Evolutionary conservation across 345 rosid genomes (phyloP).

Genomic region (Erysimum cheiranthoides): DNA sequence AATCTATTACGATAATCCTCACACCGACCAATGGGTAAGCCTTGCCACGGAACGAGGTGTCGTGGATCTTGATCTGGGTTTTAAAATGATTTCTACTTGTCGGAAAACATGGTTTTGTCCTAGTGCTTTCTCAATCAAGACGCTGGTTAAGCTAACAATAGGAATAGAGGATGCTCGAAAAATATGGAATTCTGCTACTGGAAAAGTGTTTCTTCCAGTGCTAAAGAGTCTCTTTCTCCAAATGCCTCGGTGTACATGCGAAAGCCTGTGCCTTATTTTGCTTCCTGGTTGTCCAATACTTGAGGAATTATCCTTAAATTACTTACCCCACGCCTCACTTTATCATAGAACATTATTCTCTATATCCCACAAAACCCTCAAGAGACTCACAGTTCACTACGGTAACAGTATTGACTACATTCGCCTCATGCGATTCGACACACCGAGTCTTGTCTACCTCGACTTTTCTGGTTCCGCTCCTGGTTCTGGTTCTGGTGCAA

Average conservation of each 20-base stretch:
- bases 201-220: conserved; percentile 7
- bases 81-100: neutral
- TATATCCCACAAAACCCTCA: conserved; percentile 19
- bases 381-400: conserved; percentile 10
- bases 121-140: neutral
- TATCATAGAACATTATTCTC: too few species aligned
- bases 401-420: neutral
- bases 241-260: neutral
- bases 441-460: conserved; percentile 13
- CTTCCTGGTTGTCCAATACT: conserved; percentile 14
- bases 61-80: conserved; percentile 12
- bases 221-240: conserved; percentile 21
- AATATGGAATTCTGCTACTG: too few species aligned
- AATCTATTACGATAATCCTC: neutral
- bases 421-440: neutral
- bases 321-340: neutral
- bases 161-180: neutral
- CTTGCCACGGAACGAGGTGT: neutral
- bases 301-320: neutral
- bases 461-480: neutral
- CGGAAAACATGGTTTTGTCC: neutral
- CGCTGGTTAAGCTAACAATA: conserved; percentile 16
- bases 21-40: neutral
- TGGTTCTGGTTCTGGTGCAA: neutral
- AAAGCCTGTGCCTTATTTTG: neutral